Base-by-base conservation (phyloP, 768 basidiomycete species). In the Auricularia cornea region DNA sequence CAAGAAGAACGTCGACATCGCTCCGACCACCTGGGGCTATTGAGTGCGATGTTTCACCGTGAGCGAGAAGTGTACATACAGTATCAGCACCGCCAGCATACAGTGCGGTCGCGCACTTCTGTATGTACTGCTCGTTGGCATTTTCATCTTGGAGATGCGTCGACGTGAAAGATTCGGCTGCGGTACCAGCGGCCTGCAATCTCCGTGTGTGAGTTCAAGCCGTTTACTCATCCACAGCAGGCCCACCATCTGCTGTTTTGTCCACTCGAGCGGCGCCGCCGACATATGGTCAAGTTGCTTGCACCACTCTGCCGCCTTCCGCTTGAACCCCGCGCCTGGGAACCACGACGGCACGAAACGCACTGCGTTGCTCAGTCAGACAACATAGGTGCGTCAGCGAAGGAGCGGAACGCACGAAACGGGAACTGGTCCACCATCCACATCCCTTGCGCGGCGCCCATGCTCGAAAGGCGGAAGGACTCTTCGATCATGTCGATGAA, bases 1-100 rank as follows among this genome's bases (percentile, higher is more conserved):
- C 61, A 66, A 63, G 48, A 67, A 44, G 61, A 70, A 70, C 38
- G 64, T 68, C 35, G 54, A 51, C 40, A 69, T 62, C 10, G 66
- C 64, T 20, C 64, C 68, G 18, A 64, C 66, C 28, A 48, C 61
- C 38, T 48, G 61, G 8, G n/a, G 26, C 5, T 59, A 28, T 10
- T 59, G 44, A 18, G 16, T 48, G 5, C 6, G 44, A 1, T 23
- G 23, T 23, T 26, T 6, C n/a, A n/a, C n/a, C 5, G 11, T 23
- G 44, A 18, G 20, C 5, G 11, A 48, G 12, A 48, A 20, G 23
- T 6, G 12, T 6, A 20, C 44, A 6, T 48, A 48, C 44, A 14
- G 44, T 48, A 23, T 48, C 44, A 14, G 44, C 23, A 6, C 44
- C 44, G 23, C 44, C 44, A 18, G 44, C 44, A 20, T 20, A 48